Evolutionary conservation across 352 stramenopile species (phyloP), one percentile per base, ranked within the genome.

Genomic region (Phytophthora podocarpi): DNA sequence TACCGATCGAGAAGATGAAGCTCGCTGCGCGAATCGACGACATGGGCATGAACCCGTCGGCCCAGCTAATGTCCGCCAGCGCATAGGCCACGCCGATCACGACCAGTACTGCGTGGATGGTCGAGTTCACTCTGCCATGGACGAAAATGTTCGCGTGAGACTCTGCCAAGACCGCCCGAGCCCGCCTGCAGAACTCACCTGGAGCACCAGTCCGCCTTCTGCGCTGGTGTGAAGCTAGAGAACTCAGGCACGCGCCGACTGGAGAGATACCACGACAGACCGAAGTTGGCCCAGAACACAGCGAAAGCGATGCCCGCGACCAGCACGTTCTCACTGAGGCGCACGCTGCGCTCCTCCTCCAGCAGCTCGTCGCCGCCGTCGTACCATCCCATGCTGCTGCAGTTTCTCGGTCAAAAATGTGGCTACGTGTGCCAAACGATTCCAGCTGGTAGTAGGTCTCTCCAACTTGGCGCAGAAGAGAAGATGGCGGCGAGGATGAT

Each of bases 1-100:
- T 62, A 93, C 84, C 82, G 34, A 93, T 81, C n/a, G 84, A 93
- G 57, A 93, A 91, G 55, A 90, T 86, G 63, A 90, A 87, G 65
- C 82, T 91, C 20, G 82, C 82, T 8, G 82, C 72, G 10, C 81
- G 78, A 42, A 93, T 79, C 18, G 85, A 93, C 36, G 67, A 89
- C 62, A 87, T 85, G 24, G 85, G 85, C 68, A 91, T 72, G 36
- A 90, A 89, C 39, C 74, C 70, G 26, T 69, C 52, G 8, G 72
- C 77, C 85, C 82, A 93, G 9, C 55, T 72, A 41, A 91, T 93
- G 32, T 76, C 76, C 13, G 64, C 64, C 34, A 93, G 74, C 35
- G 85, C 85, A n/a, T 89, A 70, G 0, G 67, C 73, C 6, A 93
- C 82, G 26, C 85, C 85, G 13, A 84, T 53, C 13, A 91, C 79